Base-by-base conservation (phyloP, 441 rosid genomes). In the Mallotus japonicus region DNA sequence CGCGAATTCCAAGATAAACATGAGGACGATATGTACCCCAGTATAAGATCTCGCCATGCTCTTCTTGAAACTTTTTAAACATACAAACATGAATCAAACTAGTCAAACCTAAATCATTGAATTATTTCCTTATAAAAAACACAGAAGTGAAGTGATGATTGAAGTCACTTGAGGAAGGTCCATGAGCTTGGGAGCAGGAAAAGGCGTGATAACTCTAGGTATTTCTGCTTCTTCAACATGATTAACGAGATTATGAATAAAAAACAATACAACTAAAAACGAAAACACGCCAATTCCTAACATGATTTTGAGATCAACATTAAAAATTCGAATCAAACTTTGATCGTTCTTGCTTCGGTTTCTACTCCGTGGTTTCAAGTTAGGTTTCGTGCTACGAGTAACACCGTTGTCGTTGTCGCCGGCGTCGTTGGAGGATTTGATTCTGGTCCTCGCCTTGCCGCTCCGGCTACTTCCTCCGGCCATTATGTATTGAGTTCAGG, bases 1-100 rank as follows among this genome's bases (percentile, higher is more conserved):
- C 90, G 10, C 99, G 97, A 85, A 93, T 85, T 63, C 98, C 99
- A 50, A 93, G 80, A 81, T 93, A 93, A 83, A 89, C 90, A 72
- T 93, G 90, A 82, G 98, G 97, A 51, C 98, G 90, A 76, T 92
- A 96, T 15, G 98, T 96, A 77, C 99, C 99, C 99, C 99, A 92
- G 67, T 96, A 90, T 78, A 96, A 83, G 85, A 92, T 88, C 89
- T 93, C 99, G 72, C 78, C 89, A 51, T 92, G 98, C 71, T 90
- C 95, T 1, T 97, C 97, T 74, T 93, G 97, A 81, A 93, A 95
- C 99, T 93, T 62, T 37, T 20, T 12, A 40, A 14, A 72, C 32
- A 28, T 28, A 28, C 50, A 32, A 44, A 20, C 16, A 9, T 3
- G 11, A 16, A 61, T 32, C 2, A 8, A 44, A 32, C 19, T 28